Percentiles rank a stretch among this genome's conserved stretches.
Conservation (phyloP, 2,329 filamentous ascomycete genomes). For the Hypoxylon sp. region DNA sequence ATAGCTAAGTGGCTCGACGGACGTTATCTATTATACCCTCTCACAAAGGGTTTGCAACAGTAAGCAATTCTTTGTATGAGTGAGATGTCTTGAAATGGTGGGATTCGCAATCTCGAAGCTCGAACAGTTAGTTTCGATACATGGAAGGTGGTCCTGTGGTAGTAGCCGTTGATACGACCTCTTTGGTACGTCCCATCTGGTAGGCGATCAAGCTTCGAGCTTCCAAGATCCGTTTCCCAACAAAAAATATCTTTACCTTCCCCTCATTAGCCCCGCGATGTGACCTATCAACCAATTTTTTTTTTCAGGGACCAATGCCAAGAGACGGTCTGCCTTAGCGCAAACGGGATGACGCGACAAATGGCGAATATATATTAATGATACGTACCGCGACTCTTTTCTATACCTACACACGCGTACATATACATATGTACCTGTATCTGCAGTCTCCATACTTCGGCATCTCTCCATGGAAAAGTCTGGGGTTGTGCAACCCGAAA, state of each 20-base stretch:
- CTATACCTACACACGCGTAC: background rate
- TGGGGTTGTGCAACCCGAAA: background rate
- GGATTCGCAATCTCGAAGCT: constrained; percentile 18
- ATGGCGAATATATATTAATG: background rate
- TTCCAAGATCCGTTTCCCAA: constrained; percentile 43
- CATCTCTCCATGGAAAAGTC: background rate
- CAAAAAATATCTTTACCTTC: constrained; percentile 34
- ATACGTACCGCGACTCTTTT: background rate
- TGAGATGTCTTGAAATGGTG: constrained; percentile 32
- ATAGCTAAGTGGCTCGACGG: constrained; percentile 1
- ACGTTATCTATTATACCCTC: constrained; percentile 33
- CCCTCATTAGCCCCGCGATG: constrained; percentile 39
- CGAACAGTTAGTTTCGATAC: constrained; percentile 7
- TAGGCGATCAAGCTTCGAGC: constrained; percentile 20
- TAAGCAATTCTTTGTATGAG: constrained; percentile 36
- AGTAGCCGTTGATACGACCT: constrained; percentile 1
- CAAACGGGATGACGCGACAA: constrained; percentile 17
- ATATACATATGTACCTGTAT: too few species aligned
- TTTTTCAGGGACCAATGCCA: constrained; percentile 23
- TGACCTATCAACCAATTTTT: constrained; percentile 19
- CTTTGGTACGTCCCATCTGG: constrained; percentile 10
- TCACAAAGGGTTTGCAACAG: constrained; percentile 21
- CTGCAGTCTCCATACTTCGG: background rate
- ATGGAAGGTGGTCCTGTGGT: constrained; percentile 19
- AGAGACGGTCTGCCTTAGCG: constrained; percentile 6